Evolutionary conservation across 768 basidiomycete species (phyloP).

Genomic region (Tylopilus felleus): DNA sequence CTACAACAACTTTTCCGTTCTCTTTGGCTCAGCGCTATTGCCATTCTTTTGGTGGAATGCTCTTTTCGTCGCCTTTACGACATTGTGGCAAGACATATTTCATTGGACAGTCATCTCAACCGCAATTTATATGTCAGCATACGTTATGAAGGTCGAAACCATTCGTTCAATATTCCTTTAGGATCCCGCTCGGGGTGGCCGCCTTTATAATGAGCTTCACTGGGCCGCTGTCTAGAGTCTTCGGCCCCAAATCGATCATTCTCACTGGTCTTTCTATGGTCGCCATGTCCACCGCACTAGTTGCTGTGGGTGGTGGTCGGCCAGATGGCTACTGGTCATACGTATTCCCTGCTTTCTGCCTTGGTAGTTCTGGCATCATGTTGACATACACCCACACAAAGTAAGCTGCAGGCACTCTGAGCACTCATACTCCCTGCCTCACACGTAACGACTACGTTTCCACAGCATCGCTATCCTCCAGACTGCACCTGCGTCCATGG

Average conservation of each 20-base stretch:
- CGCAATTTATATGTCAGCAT: constrained; percentile 38
- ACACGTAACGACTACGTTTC: neutral
- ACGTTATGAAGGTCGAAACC: neutral
- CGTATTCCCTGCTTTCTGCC: constrained; percentile 47
- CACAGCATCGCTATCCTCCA: constrained; percentile 49
- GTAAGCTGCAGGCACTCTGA: too few species aligned
- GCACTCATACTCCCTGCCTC: neutral
- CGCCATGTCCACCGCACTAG: constrained; percentile 37
- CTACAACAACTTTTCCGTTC: constrained; percentile 39
- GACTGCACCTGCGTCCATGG: constrained; percentile 44
- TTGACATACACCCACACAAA: constrained; percentile 47
- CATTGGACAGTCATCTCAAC: constrained; percentile 40
- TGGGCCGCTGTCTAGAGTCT: constrained; percentile 36
- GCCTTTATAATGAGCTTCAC: constrained; percentile 38
- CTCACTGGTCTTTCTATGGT: constrained; percentile 39
- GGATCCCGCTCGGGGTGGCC: constrained; percentile 41
- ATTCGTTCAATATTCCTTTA: constrained; percentile 14
- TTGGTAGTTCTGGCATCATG: constrained; percentile 47
- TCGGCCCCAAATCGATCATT: constrained; percentile 45
- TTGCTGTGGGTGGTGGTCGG: constrained; percentile 40
- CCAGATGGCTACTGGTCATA: constrained; percentile 44
- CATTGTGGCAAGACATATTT: constrained; percentile 41
- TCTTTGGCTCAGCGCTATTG: constrained; percentile 36
- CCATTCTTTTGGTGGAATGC: constrained; percentile 43
- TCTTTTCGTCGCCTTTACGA: constrained; percentile 34